Evolutionary conservation across 495 filamentous ascomycete species (phyloP).

Genomic region (Apiosordaria backusii): DNA sequence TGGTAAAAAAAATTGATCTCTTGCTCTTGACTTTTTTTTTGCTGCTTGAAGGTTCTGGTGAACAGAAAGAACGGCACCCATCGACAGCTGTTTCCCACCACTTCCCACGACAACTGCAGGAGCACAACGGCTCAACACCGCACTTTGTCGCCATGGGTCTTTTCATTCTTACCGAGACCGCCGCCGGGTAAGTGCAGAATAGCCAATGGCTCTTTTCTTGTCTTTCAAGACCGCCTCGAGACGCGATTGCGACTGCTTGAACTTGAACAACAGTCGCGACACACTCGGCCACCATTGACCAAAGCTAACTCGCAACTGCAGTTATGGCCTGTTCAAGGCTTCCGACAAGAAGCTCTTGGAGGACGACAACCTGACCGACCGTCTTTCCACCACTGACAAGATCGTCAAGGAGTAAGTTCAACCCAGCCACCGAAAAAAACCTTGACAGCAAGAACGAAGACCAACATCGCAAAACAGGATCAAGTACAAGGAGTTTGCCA

Average conservation of each 20-base stretch:
- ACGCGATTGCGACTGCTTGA: constrained; percentile 5
- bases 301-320: constrained; percentile 24
- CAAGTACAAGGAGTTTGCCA: constrained; percentile 93
- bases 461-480: constrained; percentile 52
- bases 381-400: constrained; percentile 77
- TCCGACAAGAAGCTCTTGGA: constrained; percentile 97
- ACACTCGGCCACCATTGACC: neutral
- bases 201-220: constrained; percentile 17
- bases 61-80: constrained; percentile 30
- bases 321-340: constrained; percentile 94
- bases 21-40: constrained; percentile 33
- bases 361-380: constrained; percentile 67
- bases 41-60: constrained; percentile 19
- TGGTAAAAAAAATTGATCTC: constrained; percentile 34
- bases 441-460: constrained; percentile 2
- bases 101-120: constrained; percentile 27
- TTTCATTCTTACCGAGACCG: constrained; percentile 86
- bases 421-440: neutral
- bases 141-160: constrained; percentile 57
- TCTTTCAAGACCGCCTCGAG: neutral
- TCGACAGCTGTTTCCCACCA: constrained; percentile 31
- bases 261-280: neutral
- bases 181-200: constrained; percentile 62
- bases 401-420: constrained; percentile 77
- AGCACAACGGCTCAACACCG: constrained; percentile 22